Evolutionary conservation across 495 filamentous ascomycete species (phyloP).

Genomic region (Aspergillus ostianus): DNA sequence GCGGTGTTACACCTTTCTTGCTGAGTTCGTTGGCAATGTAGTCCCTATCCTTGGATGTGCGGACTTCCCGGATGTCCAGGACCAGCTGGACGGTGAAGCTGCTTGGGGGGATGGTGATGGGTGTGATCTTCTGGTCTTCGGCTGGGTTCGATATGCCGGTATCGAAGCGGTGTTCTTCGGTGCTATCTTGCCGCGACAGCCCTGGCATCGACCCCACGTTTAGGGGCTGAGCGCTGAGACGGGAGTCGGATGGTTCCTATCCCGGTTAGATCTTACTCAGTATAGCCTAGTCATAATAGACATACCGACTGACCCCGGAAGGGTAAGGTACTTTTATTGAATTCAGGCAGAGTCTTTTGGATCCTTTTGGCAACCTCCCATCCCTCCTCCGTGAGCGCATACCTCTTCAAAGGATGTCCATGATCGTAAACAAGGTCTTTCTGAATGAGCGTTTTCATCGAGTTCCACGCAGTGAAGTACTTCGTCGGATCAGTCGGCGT

Average conservation of each 20-base stretch:
- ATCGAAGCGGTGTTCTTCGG: conserved; percentile 6
- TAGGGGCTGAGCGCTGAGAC: not conserved
- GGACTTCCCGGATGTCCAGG: conserved; percentile 75
- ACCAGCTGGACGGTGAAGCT: conserved; percentile 73
- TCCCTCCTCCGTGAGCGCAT: conserved; percentile 72
- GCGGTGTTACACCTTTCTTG: conserved; percentile 62
- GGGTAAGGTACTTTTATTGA: conserved; percentile 19
- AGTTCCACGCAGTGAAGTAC: conserved; percentile 81
- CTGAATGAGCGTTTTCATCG: conserved; percentile 73
- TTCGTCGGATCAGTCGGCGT: conserved; percentile 64
- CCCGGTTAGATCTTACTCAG: conserved; percentile 3
- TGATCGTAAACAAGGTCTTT: conserved; percentile 76
- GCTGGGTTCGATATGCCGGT: not conserved
- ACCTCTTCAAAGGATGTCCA: conserved; percentile 66
- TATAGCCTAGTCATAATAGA: not conserved
- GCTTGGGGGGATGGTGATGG: conserved; percentile 60
- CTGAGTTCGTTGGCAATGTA: conserved; percentile 73
- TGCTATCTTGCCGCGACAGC: conserved; percentile 6
- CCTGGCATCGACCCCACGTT: not conserved
- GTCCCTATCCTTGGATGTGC: conserved; percentile 71
- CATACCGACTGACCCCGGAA: conserved; percentile 22
- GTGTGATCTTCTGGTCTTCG: conserved; percentile 27
- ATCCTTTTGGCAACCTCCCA: conserved; percentile 75
- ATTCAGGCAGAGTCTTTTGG: conserved; percentile 43
- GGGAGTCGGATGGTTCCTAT: conserved; percentile 4